These are phyloP conservation scores for Aspergillus asperescens DNA, from an alignment of 495 filamentous ascomycete genomes.

Conservation along the genomic window DNA sequence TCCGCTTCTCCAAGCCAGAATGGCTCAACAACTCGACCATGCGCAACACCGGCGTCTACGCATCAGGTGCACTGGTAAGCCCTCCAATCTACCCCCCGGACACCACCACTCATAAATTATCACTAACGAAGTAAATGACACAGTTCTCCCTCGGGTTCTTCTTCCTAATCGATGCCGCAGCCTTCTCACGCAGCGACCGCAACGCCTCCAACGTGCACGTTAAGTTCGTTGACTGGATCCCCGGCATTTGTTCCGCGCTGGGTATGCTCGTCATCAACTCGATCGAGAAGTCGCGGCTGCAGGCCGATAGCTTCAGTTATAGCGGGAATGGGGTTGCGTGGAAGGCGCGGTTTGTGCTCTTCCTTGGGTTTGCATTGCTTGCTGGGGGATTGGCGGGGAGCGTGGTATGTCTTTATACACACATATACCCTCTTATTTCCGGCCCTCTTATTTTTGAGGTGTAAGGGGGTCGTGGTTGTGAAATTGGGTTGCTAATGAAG, in stretches of 20 bases:
- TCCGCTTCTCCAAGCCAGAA: conserved; percentile 72
- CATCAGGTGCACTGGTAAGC: conserved; percentile 78
- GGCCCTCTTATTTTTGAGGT: too few relatives aligned
- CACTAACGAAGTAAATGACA: background rate
- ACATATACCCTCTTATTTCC: background rate
- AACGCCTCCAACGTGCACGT: conserved; percentile 84
- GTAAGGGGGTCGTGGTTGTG: too few relatives aligned
- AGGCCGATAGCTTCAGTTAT: conserved; percentile 82
- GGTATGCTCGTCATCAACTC: conserved; percentile 99
- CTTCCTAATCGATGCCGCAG: conserved; percentile 85
- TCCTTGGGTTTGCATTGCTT: conserved; percentile 89
- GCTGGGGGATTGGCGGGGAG: conserved; percentile 92
- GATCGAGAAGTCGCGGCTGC: conserved; percentile 87
- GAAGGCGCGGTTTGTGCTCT: conserved; percentile 94
- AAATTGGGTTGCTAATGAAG: background rate
- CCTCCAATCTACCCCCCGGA: background rate
- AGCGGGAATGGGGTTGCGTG: conserved; percentile 82
- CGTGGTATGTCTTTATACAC: conserved; percentile 49
- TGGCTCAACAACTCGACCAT: conserved; percentile 86
- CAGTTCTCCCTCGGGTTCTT: conserved; percentile 98
- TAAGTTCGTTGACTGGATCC: conserved; percentile 97
- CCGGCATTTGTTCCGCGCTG: conserved; percentile 84
- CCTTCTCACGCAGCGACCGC: conserved; percentile 72
- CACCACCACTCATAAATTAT: background rate
- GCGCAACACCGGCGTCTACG: conserved; percentile 79